Evolutionary conservation across 768 basidiomycete species (phyloP), one percentile per base, ranked within the genome.

Genomic region (Boletellus emodensis): DNA sequence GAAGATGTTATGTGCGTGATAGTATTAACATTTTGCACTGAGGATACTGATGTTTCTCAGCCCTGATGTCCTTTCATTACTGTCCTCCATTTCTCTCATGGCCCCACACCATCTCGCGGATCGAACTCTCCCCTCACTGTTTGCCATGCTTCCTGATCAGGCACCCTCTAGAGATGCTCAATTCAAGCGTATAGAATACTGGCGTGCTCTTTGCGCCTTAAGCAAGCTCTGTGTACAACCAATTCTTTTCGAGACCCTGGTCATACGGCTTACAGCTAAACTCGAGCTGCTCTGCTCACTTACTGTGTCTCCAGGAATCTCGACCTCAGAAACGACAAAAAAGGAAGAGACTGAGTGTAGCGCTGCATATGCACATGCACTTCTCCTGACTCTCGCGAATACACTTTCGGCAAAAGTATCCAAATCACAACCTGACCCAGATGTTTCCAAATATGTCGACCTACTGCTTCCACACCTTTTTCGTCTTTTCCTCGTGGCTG

Each of bases 291-390:
- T 88, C n/a, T 83, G 82, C 55, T 64, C 76, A 40, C 56, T 72
- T 6, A 51, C 66, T 11, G 18, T 48, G 18, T 13, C 54, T 26
- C 22, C 48, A 37, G 33, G 49, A 39, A 14, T 55, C 48, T 42
- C 56, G 2, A 11, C 30, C 7, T 32, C 33, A 18, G 44, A 30
- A 24, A 40, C 24, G 3, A 33, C 12, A 18, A 42, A n/a, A 11
- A 65, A 53, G 4, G 63, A 63, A 6, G 81, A 82, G 33, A 34
- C 58, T 2, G 87, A 94, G 63, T 77, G 82, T 12, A 71, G 67
- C n/a, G 82, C 89, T 0, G 88, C 92, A 11, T 98, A 95, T 63
- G 84, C 83, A 1, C 90, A 93, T 68, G 82, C 93, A 28, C 75
- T 98, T 30, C 76, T 98, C 43, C 73, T 78, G 43, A 81, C 87